These are phyloP conservation scores for Blastomyces emzantsi DNA, from an alignment of 2,329 filamentous ascomycete genomes.

Conservation along the genomic window DNA sequence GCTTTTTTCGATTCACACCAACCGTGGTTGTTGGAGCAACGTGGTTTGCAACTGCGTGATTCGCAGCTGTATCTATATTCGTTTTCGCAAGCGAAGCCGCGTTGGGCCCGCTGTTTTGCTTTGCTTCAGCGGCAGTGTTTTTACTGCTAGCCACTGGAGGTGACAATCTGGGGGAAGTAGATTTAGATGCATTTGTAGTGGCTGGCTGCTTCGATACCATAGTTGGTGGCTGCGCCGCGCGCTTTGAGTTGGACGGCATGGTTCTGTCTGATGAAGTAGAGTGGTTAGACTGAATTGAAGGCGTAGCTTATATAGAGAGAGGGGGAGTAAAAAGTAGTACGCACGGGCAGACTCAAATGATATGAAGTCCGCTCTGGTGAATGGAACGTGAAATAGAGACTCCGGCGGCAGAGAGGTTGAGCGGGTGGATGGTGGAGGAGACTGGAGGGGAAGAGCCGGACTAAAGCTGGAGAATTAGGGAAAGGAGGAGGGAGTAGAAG, in stretches of 20 bases:
- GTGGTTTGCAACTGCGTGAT: constrained; percentile 7
- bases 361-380: neutral
- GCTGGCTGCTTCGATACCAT: constrained; percentile 11
- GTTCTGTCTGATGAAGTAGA: constrained; percentile 3
- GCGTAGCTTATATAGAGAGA: neutral
- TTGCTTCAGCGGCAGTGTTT: neutral
- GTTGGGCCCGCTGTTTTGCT: constrained; percentile 21
- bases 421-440: constrained; percentile 7
- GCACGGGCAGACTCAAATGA: neutral
- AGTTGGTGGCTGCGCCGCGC: constrained; percentile 14
- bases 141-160: constrained; percentile 10
- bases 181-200: constrained; percentile 11
- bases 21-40: neutral
- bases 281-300: neutral
- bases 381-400: constrained; percentile 2
- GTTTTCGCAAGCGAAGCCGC: constrained; percentile 20
- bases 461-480: constrained; percentile 18
- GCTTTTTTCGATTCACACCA: constrained; percentile 80
- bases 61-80: constrained; percentile 5
- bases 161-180: constrained; percentile 6
- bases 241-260: constrained; percentile 19
- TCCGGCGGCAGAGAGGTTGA: neutral
- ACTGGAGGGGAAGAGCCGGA: constrained; percentile 15
- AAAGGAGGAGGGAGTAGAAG: constrained; percentile 18
- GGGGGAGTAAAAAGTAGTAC: neutral